Evolutionary conservation across 2,329 filamentous ascomycete genomes (phyloP).

Genomic region (Penicillium sp.): DNA sequence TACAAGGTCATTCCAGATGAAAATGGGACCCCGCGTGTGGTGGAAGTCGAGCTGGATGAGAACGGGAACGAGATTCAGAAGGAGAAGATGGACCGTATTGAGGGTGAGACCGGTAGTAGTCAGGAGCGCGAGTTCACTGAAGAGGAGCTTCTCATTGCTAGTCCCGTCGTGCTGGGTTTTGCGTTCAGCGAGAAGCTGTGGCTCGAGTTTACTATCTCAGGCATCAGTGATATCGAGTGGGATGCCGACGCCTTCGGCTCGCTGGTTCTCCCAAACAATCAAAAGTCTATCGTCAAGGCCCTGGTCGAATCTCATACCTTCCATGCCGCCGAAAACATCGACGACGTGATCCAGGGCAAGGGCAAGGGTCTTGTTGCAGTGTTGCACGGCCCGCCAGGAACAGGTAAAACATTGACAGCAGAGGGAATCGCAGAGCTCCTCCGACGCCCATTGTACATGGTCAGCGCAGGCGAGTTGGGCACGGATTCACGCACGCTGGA

Average conservation of each 20-base stretch:
- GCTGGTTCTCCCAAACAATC: constrained; percentile 61
- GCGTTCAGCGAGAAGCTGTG: constrained; percentile 83
- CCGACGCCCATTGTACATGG: constrained; percentile 75
- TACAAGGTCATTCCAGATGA: constrained; percentile 53
- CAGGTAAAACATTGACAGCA: constrained; percentile 81
- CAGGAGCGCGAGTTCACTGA: constrained; percentile 60
- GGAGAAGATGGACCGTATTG: constrained; percentile 55
- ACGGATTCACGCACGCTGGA: constrained; percentile 71
- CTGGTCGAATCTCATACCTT: constrained; percentile 80
- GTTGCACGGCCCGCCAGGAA: constrained; percentile 77
- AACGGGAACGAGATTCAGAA: constrained; percentile 51
- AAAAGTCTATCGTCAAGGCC: constrained; percentile 67
- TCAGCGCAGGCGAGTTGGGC: constrained; percentile 73
- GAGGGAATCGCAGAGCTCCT: constrained; percentile 81
- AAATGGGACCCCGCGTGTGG: constrained; percentile 47
- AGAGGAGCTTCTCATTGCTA: constrained; percentile 77
- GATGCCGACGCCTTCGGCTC: constrained; percentile 77
- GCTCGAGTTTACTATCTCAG: constrained; percentile 79
- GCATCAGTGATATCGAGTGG: constrained; percentile 75
- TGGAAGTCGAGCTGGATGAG: constrained; percentile 52
- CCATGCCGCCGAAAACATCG: constrained; percentile 72
- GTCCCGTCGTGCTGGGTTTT: constrained; percentile 78
- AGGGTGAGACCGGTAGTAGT: constrained; percentile 30
- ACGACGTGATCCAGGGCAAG: constrained; percentile 77
- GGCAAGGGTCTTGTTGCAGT: constrained; percentile 78